phyloP scores from a whole-genome alignment of 2,329 filamentous ascomycete genomes.

The Chaetomiaceae sp. region DNA sequence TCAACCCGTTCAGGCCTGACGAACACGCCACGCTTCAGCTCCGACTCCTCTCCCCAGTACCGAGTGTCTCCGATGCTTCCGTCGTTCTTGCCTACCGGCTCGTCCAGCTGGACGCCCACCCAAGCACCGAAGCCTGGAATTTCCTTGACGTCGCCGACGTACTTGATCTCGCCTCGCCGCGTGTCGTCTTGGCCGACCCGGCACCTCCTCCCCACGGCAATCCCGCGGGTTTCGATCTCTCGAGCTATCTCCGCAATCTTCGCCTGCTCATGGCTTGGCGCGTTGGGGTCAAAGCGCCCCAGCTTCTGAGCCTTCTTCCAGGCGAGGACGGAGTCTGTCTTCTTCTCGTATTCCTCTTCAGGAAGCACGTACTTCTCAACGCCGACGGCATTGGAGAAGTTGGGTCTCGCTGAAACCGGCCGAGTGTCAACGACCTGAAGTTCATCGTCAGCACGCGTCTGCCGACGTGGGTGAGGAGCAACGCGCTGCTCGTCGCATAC shows the following conservation, averaged over 20 bases:
- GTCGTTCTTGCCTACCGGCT: slow-evolving; percentile 78
- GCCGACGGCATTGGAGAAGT: slow-evolving; percentile 72
- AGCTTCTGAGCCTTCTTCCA: slow-evolving; percentile 96
- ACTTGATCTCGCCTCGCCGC: slow-evolving; percentile 63
- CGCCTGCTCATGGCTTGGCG: slow-evolving; percentile 65
- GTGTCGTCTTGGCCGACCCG: slow-evolving; percentile 61
- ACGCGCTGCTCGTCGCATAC: no score
- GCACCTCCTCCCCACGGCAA: slow-evolving; percentile 57
- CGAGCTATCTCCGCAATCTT: slow-evolving; percentile 62
- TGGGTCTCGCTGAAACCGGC: slow-evolving; percentile 65
- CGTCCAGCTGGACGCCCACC: slow-evolving; percentile 70
- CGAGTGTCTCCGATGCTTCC: slow-evolving; percentile 56
- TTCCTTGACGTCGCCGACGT: slow-evolving; percentile 67
- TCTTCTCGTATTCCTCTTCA: slow-evolving; percentile 76
- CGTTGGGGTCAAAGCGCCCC: slow-evolving; percentile 89
- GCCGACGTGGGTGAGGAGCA: no score
- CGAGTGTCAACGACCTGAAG: slow-evolving; percentile 71
- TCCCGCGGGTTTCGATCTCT: slow-evolving; percentile 65
- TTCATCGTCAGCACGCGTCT: no score
- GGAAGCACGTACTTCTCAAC: slow-evolving; percentile 91
- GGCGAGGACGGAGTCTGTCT: slow-evolving; percentile 80
- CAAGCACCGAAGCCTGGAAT: slow-evolving; percentile 63
- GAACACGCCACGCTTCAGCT: slow-evolving; percentile 68
- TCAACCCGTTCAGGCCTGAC: slow-evolving; percentile 73
- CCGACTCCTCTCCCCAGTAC: slow-evolving; percentile 63